Evolutionary conservation across 176 grass and related monocot genomes (phyloP).

Genomic region (Avena insularis): DNA sequence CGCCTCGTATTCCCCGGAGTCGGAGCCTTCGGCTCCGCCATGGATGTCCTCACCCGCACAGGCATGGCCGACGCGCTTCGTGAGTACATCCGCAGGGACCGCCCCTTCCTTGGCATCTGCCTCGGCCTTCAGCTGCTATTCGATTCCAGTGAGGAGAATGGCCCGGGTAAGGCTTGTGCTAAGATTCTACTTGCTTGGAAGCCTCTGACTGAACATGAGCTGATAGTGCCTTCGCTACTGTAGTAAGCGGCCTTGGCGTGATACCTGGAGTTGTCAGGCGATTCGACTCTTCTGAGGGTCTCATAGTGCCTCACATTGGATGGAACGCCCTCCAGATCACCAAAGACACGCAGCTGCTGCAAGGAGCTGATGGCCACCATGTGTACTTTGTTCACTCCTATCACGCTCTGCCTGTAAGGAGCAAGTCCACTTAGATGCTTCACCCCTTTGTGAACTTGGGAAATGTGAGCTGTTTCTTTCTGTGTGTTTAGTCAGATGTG

Average conservation of each 20-base stretch:
- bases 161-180: conserved; percentile 52
- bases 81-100: conserved; percentile 77
- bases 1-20: conserved; percentile 89
- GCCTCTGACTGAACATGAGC: neutral
- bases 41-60: conserved; percentile 76
- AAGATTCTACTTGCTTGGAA: neutral
- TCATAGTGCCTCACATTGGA: conserved; percentile 96
- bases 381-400: conserved; percentile 99
- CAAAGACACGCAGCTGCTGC: conserved; percentile 81
- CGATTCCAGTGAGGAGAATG: conserved; percentile 94
- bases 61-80: conserved; percentile 89
- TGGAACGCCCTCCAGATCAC: conserved; percentile 87
- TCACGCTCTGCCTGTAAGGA: conserved; percentile 68
- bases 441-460: conserved; percentile 33
- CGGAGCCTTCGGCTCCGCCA: conserved; percentile 93
- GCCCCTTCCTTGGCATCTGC: conserved; percentile 96
- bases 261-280: conserved; percentile 86
- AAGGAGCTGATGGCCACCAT: conserved; percentile 79
- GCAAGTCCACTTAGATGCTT: neutral
- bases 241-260: conserved; percentile 91
- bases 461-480: conserved; percentile 49
- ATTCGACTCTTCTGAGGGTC: conserved; percentile 84
- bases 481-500: conserved; percentile 74
- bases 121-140: conserved; percentile 94
- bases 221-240: conserved; percentile 39